Evolutionary conservation across 805 yeast genomes (phyloP), one percentile per base, ranked within the genome.

Genomic region (Candida boleticola): DNA sequence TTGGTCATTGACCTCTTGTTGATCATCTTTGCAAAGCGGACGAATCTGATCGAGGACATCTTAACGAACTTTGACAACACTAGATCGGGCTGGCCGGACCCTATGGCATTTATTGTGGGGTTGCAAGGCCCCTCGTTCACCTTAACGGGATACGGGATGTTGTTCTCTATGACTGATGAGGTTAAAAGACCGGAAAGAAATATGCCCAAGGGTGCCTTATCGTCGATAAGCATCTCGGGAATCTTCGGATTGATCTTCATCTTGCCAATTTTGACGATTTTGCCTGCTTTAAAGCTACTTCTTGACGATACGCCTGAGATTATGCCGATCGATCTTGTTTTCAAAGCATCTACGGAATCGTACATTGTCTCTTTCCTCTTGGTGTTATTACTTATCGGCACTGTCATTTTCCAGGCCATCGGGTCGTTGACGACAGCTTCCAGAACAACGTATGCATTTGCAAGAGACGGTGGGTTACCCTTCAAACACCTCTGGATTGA

Each of bases 391-490:
- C 74, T 84, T 43, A 68, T 80, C 36, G 93, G 87, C 0, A 84
- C 89, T 16, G 77, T 82, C 20, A 54, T 84, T 7, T 86, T 86
- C 60, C 89, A 88, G 27, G 84, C 89, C 2, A 80, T 87, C 38
- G 90, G 95, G 3, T 77, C 92, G 1, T 70, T 85, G 27, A 86
- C 93, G 1, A 83, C 95, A 0, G 85, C 89, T 2, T 85, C 93
- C 2, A 76, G 95, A 72, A 76, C 83, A n/a, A 85, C 89, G 0
- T 86, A 78, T 57, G 84, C 88, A 20, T 81, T 87, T 64, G 88
- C 92, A 40, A 76, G 95, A 64, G 95, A 87, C 58, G 86, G 82
- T 29, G 95, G 89, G 0, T 61, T 87, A 34, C 95, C 95, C 1
- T 77, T 69, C 51, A 75, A 79, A 42, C 68, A 75, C 10, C 51